Evolutionary conservation across 2,329 filamentous ascomycete genomes (phyloP).

Genomic region (Colletotrichum shisoi): DNA sequence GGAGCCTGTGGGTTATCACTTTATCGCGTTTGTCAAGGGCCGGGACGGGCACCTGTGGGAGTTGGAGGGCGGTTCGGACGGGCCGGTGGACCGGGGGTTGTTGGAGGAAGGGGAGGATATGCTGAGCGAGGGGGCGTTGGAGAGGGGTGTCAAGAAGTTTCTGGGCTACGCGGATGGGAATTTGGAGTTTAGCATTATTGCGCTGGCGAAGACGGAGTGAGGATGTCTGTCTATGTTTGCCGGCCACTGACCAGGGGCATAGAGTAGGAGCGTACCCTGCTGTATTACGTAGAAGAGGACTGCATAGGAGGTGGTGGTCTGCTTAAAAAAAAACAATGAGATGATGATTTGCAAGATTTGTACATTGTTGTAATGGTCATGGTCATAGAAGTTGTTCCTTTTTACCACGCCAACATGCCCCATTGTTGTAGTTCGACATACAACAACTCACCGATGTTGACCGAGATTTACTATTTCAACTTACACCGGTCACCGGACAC

Average conservation of each 20-base stretch:
- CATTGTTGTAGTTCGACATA: neutral
- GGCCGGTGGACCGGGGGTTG: conserved; percentile 72
- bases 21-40: conserved; percentile 79
- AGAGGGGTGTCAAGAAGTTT: conserved; percentile 61
- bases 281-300: too few species aligned
- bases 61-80: conserved; percentile 77
- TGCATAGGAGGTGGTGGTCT: too few species aligned
- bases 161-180: conserved; percentile 51
- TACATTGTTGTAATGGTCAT: too few species aligned
- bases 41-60: conserved; percentile 75
- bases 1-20: conserved; percentile 74
- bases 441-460: too few species aligned
- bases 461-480: too few species aligned
- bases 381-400: neutral
- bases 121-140: conserved; percentile 72
- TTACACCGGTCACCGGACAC: neutral
- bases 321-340: too few species aligned
- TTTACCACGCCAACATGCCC: too few species aligned
- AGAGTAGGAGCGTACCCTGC: too few species aligned
- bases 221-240: too few species aligned
- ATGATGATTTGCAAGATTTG: too few species aligned
- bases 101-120: conserved; percentile 67
- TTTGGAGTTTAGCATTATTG: conserved; percentile 52
- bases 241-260: neutral
- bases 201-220: conserved; percentile 44